Conservation (phyloP, 2,329 filamentous ascomycete genomes). For the Aspergillus tubingensis region DNA sequence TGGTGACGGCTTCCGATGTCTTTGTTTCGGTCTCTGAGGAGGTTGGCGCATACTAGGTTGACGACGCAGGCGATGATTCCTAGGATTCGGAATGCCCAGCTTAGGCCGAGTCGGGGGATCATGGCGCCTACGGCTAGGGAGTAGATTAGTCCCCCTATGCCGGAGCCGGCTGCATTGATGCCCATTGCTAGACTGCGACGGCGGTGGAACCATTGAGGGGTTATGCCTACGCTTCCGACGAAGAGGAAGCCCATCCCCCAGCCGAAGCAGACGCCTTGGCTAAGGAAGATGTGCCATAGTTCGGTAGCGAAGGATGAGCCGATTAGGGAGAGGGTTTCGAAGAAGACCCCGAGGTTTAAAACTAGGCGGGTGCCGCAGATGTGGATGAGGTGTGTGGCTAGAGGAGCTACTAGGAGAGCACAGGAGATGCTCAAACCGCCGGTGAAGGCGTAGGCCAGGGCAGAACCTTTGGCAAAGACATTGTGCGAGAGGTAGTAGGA, state of each 20-base stretch:
- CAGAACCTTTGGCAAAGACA: constrained; percentile 57
- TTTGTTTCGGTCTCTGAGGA: constrained; percentile 61
- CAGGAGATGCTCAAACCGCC: constrained; percentile 62
- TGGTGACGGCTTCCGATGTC: constrained; percentile 55
- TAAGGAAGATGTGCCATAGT: constrained; percentile 63
- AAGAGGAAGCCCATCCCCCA: constrained; percentile 65
- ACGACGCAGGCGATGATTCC: constrained; percentile 56
- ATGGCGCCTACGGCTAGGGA: constrained; percentile 60
- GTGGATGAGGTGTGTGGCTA: constrained; percentile 57
- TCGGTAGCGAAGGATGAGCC: constrained; percentile 57
- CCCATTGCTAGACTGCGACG: constrained; percentile 62
- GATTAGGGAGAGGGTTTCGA: constrained; percentile 58
- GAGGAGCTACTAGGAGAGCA: constrained; percentile 58
- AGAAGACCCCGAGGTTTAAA: constrained; percentile 57
- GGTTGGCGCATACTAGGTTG: constrained; percentile 56
- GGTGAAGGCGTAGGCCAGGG: constrained; percentile 61
- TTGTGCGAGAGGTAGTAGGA: constrained; percentile 59
- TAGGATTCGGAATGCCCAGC: constrained; percentile 64
- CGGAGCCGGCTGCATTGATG: constrained; percentile 59
- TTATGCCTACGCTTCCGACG: constrained; percentile 57
- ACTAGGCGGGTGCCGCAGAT: constrained; percentile 56
- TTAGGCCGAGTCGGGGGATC: constrained; percentile 57
- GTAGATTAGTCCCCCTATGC: constrained; percentile 62
- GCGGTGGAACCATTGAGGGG: constrained; percentile 64
- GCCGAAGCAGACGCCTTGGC: constrained; percentile 63